Percentiles rank a stretch among this genome's conserved stretches.
phyloP scores from a whole-genome alignment of 2,329 filamentous ascomycete genomes.

The Pseudogymnoascus sp. region DNA sequence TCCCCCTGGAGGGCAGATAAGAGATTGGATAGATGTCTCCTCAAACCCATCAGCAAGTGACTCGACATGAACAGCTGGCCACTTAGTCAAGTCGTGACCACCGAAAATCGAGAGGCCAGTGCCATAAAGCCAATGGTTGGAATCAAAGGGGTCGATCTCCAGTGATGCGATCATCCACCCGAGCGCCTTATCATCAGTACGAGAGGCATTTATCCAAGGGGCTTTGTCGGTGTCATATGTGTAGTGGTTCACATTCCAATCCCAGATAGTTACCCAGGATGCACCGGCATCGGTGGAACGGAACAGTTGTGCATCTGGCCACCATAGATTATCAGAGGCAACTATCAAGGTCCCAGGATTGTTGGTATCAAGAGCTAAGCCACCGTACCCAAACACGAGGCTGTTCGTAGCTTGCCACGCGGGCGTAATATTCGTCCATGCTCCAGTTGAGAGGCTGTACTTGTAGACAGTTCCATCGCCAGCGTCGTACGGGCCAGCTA shows the following conservation, averaged over 20 bases:
- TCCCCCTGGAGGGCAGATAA: slow-evolving; percentile 42
- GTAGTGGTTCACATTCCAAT: slow-evolving; percentile 43
- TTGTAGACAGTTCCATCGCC: slow-evolving; percentile 44
- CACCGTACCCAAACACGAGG: slow-evolving; percentile 48
- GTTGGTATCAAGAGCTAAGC: slow-evolving; percentile 44
- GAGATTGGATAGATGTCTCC: slow-evolving; percentile 42
- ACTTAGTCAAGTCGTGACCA: slow-evolving; percentile 46
- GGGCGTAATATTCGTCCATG: slow-evolving; percentile 51
- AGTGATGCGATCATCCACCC: slow-evolving; percentile 56
- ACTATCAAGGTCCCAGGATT: slow-evolving; percentile 50
- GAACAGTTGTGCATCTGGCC: slow-evolving; percentile 49
- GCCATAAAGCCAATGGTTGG: slow-evolving; percentile 53
- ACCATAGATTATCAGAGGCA: slow-evolving; percentile 51
- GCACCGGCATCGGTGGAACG: slow-evolving; percentile 46
- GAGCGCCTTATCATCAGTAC: slow-evolving; percentile 35
- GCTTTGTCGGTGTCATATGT: slow-evolving; percentile 39
- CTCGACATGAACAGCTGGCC: slow-evolving; percentile 42
- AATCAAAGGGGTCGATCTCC: slow-evolving; percentile 50
- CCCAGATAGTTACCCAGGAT: slow-evolving; percentile 42
- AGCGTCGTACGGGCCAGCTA: slow-evolving; percentile 50
- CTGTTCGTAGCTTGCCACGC: slow-evolving; percentile 34
- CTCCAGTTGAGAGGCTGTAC: slow-evolving; percentile 41
- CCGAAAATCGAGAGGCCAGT: slow-evolving; percentile 49
- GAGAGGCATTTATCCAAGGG: slow-evolving; percentile 46
- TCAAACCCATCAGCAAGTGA: slow-evolving; percentile 48